Percentiles rank a stretch among this genome's conserved stretches.
phyloP scores from a whole-genome alignment of 225 moss, liverwort and hornwort species.

The Sphagnum contortum region DNA sequence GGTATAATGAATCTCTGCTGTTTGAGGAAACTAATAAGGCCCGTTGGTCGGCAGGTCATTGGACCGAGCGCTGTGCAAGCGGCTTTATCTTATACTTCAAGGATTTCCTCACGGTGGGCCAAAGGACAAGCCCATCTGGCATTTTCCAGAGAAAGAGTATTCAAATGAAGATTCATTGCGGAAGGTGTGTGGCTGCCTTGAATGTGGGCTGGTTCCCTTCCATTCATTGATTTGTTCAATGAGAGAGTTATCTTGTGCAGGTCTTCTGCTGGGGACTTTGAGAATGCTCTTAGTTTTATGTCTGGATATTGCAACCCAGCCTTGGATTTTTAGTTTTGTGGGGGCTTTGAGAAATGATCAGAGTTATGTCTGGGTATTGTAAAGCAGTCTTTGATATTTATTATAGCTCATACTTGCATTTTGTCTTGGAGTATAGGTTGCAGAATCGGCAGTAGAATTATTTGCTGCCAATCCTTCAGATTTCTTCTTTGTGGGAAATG shows the following conservation, averaged over 20 bases:
- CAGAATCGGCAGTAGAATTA: conserved; percentile 59
- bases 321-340: not conserved
- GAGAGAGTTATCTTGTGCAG: conserved; percentile 1
- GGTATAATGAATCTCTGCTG: no score
- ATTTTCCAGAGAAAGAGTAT: conserved; percentile 86
- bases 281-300: no score
- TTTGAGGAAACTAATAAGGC: no score
- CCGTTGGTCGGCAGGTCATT: conserved; percentile 44
- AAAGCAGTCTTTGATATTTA: no score
- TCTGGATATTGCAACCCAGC: not conserved
- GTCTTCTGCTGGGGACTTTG: no score
- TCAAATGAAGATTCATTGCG: conserved; percentile 66
- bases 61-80: conserved; percentile 54
- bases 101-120: conserved; percentile 52
- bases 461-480: conserved; percentile 49
- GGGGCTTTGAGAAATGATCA: no score
- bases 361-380: no score
- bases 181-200: conserved; percentile 22
- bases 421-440: conserved; percentile 39
- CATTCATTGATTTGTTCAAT: not conserved
- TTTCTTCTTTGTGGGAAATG: conserved; percentile 76
- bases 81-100: conserved; percentile 81
- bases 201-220: not conserved
- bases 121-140: conserved; percentile 68
- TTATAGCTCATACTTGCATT: not conserved